phyloP scores from a whole-genome alignment of 495 filamentous ascomycete genomes.

The Penicillium psychrofluorescens region DNA sequence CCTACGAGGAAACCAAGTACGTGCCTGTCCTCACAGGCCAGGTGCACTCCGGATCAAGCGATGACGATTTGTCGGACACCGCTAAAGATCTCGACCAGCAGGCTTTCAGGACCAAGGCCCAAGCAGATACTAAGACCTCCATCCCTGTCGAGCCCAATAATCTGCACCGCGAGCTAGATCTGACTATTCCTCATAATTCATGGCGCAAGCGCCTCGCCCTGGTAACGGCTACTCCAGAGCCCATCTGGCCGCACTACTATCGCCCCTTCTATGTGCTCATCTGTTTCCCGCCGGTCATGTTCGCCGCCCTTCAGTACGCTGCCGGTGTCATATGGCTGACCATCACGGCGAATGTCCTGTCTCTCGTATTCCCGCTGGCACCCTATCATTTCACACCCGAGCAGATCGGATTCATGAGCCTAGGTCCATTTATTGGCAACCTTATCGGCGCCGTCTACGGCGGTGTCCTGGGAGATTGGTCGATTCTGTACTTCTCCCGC shows the following conservation, averaged over 20 bases:
- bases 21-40: constrained; percentile 13
- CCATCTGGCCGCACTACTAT: constrained; percentile 28
- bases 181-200: constrained; percentile 14
- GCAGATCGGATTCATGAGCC: constrained; percentile 32
- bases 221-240: constrained; percentile 17
- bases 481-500: constrained; percentile 26
- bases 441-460: constrained; percentile 29
- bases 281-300: constrained; percentile 34
- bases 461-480: constrained; percentile 33
- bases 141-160: constrained; percentile 3
- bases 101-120: not conserved
- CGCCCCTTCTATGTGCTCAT: constrained; percentile 23
- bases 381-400: constrained; percentile 36
- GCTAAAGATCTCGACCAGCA: not conserved
- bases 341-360: constrained; percentile 21
- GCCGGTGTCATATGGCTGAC: constrained; percentile 29
- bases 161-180: constrained; percentile 16
- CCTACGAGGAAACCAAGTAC: constrained; percentile 34
- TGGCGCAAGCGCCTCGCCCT: constrained; percentile 21
- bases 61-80: constrained; percentile 1
- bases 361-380: constrained; percentile 25
- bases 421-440: constrained; percentile 35
- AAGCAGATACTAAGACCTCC: constrained; percentile 1
- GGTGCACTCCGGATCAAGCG: not conserved
- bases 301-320: constrained; percentile 31